Percentiles rank a stretch among this genome's conserved stretches.
Conservation (phyloP, 495 filamentous ascomycete genomes). For the Polyplosphaeria fusca region DNA sequence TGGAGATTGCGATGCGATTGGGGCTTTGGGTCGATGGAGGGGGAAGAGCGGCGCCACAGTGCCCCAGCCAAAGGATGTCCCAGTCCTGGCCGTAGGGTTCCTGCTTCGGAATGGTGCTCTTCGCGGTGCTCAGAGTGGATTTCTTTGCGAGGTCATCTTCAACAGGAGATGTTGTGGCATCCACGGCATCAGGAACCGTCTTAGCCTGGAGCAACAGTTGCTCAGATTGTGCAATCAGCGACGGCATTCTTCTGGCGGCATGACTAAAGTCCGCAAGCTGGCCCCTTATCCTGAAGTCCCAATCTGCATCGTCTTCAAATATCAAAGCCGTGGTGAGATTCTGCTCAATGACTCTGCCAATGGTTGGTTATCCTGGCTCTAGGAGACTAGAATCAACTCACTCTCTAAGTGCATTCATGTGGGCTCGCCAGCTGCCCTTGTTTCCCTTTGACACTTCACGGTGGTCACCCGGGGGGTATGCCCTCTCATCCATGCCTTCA, state of each 20-base stretch:
- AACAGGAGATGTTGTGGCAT: background rate
- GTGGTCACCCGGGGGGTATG: constrained; percentile 26
- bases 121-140: constrained; percentile 3
- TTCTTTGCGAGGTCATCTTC: constrained; percentile 17
- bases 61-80: constrained; percentile 38
- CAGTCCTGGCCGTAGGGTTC: constrained; percentile 56
- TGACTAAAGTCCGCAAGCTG: constrained; percentile 17
- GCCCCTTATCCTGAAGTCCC: constrained; percentile 26
- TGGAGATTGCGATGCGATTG: constrained; percentile 23
- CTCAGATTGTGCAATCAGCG: background rate
- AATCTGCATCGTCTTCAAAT: constrained; percentile 34
- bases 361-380: no score
- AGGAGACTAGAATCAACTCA: no score
- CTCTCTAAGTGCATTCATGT: constrained; percentile 29
- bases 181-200: background rate
- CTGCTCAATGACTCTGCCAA: constrained; percentile 9
- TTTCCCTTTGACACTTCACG: constrained; percentile 6
- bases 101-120: background rate
- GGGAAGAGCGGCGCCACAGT: constrained; percentile 34
- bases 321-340: constrained; percentile 30
- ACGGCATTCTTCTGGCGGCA: background rate
- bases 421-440: constrained; percentile 30
- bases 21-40: constrained; percentile 14
- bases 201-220: background rate
- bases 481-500: constrained; percentile 18